A percentile compares a stretch with the other conserved stretches of the same genome.
Conservation (phyloP, 2,329 filamentous ascomycete genomes). For the Stachybotrys elegans region DNA sequence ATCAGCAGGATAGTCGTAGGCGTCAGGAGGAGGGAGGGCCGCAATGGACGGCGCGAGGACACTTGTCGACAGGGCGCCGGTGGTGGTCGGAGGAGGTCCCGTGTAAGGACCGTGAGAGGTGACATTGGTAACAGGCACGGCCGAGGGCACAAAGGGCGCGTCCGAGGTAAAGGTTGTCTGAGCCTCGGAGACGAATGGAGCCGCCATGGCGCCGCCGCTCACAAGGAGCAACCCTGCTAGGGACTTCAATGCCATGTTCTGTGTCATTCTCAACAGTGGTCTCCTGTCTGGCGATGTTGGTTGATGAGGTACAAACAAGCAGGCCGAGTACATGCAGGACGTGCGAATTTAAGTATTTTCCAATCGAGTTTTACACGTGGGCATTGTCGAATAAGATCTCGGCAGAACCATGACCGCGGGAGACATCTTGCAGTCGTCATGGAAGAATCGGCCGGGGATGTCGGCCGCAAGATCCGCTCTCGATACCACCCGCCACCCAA, state of each 20-base stretch:
- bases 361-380: too few relatives aligned
- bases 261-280: not conserved
- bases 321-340: too few relatives aligned
- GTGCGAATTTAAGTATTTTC: too few relatives aligned
- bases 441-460: too few relatives aligned
- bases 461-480: too few relatives aligned
- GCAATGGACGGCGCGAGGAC: slow-evolving; percentile 54
- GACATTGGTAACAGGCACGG: slow-evolving; percentile 43
- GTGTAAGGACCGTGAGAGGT: slow-evolving; percentile 65
- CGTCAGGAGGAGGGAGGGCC: slow-evolving; percentile 52
- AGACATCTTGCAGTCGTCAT: too few relatives aligned
- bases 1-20: slow-evolving; percentile 66
- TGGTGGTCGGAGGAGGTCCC: slow-evolving; percentile 60
- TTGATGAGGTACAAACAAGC: too few relatives aligned
- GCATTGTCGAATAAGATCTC: too few relatives aligned
- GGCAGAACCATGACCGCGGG: too few relatives aligned
- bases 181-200: slow-evolving; percentile 27
- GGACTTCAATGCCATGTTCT: not conserved
- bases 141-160: slow-evolving; percentile 17
- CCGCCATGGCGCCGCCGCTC: slow-evolving; percentile 15
- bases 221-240: slow-evolving; percentile 6
- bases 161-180: slow-evolving; percentile 28
- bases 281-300: too few relatives aligned
- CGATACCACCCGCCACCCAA: too few relatives aligned
- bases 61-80: slow-evolving; percentile 59